Base-by-base conservation (phyloP, 2,329 filamentous ascomycete species). In the Sclerotinia sclerotiorum region DNA sequence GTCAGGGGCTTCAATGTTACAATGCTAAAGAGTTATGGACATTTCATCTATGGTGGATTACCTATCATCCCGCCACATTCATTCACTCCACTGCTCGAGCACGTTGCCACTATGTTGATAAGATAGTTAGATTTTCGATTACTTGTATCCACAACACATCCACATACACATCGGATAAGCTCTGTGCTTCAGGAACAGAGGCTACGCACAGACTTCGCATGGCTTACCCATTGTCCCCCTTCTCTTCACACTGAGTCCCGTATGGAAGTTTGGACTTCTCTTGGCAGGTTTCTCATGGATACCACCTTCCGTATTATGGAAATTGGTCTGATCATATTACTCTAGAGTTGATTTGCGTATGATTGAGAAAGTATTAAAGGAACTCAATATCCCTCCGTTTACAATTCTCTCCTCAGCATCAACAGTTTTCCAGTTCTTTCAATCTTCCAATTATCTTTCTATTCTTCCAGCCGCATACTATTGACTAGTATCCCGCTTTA, bases 401-500 rank as follows among this genome's bases (percentile, higher is more conserved):
- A 49, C 35, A 67, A 56, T 68, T 72, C 46, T 69, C 70, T 69
- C 72, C 74, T 74, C 73, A 73, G 73, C 74, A 73, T 74, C 74
- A 73, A 71, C 70, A 74, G 68, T 73, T 73, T 67, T 62, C n/a
- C 35, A 54, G 48, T 67, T 70, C 67, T 65, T 58, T 70, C 64
- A 69, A 51, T 68, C 64, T 69, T 68, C 32, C 54, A 68, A 52
- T 70, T 60, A 54, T 70, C 65, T 70, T 66, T 67, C 51, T 54
- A 54, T 57, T 71, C 72, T 71, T 71, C 64, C 62, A 72, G 70
- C 70, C 62, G 69, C 70, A 71, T 74, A 70, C 74, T 73, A 76
- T 76, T 75, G 74, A 75, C 69, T 76, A 73, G 74, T 74, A 70
- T 70, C 72, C 68, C 46, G 60, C 60, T 52, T 70, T 67, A 70